Base-by-base conservation (phyloP, 2,329 filamentous ascomycete genomes). In the Colletotrichum sp. region DNA sequence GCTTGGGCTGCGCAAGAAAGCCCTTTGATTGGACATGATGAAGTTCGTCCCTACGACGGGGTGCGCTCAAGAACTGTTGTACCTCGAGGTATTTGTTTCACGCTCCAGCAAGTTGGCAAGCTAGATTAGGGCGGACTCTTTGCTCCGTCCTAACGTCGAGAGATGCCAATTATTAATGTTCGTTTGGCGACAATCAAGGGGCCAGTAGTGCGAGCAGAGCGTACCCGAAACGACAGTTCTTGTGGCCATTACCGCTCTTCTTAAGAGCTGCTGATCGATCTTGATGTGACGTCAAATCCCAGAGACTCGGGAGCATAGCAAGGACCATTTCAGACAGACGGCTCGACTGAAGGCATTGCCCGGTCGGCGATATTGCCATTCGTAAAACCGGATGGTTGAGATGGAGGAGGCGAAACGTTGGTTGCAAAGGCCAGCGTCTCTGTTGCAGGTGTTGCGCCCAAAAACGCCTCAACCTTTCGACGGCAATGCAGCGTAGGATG, bases 31-130 rank as follows among this genome's bases (percentile, higher is more conserved):
- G 72, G 72, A n/a, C 36, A 16, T 21, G 43, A 43, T 32, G 63
- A n/a, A 38, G 73, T 75, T 75, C 73, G 32, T 75, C 73, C 61
- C 62, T 56, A 66, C 43, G 13, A 43, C 26, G 30, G 48, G 65
- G 38, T 52, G 4, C 59, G 21, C 12, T 58, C 24, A 21, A 52
- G 14, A 30, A 3, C 12, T 13, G 14, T 18, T 56, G 71, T 74
- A 71, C 24, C 32, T 28, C 21, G 14, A 70, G 16, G 65, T 74
- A 56, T 69, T 18, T 55, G 65, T 74, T 76, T 75, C 73, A 75
- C 63, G 38, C 62, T 28, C 62, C 43, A 56, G 43, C 28, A 30
- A 36, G 56, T 18, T n/a, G 18, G 58, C 43, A 13, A 3, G 38
- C 32, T 55, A n/a, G 38, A 24, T 18, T 24, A 4, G 28, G 28